phyloP scores from a whole-genome alignment of 345 rosid genomes.

The Sonneratia caseolaris region DNA sequence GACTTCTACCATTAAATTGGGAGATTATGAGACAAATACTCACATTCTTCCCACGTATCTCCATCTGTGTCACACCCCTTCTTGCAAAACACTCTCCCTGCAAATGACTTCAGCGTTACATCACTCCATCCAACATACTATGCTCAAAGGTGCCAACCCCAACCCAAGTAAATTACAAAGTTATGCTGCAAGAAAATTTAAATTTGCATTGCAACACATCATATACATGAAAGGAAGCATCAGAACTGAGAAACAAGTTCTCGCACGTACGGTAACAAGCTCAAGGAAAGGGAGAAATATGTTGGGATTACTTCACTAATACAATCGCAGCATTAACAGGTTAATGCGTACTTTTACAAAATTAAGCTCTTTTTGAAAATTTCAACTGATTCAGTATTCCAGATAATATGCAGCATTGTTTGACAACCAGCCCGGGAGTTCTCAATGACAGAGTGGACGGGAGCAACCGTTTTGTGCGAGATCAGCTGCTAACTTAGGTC shows the following conservation, averaged over 20 bases:
- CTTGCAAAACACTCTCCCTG: slow-evolving; percentile 99
- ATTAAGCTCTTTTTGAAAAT: neutral
- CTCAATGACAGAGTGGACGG: neutral
- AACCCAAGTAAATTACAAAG: neutral
- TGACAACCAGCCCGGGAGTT: neutral
- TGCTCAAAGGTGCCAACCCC: slow-evolving; percentile 6
- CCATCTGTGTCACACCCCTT: slow-evolving; percentile 80
- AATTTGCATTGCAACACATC: neutral
- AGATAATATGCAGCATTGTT: neutral
- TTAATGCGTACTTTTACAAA: neutral
- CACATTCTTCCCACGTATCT: slow-evolving; percentile 93
- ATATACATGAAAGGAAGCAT: neutral
- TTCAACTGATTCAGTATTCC: neutral
- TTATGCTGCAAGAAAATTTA: neutral
- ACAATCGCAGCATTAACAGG: neutral
- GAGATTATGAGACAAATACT: slow-evolving; percentile 21
- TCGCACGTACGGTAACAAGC: neutral
- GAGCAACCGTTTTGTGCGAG: neutral
- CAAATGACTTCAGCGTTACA: slow-evolving; percentile 9
- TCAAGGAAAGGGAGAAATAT: neutral
- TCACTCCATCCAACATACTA: neutral
- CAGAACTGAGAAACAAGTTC: neutral
- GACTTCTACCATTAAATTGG: neutral
- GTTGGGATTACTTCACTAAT: neutral
- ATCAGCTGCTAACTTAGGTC: neutral